phyloP scores from a whole-genome alignment of 2,329 filamentous ascomycete genomes.

The Ophidiomyces ophidiicola region DNA sequence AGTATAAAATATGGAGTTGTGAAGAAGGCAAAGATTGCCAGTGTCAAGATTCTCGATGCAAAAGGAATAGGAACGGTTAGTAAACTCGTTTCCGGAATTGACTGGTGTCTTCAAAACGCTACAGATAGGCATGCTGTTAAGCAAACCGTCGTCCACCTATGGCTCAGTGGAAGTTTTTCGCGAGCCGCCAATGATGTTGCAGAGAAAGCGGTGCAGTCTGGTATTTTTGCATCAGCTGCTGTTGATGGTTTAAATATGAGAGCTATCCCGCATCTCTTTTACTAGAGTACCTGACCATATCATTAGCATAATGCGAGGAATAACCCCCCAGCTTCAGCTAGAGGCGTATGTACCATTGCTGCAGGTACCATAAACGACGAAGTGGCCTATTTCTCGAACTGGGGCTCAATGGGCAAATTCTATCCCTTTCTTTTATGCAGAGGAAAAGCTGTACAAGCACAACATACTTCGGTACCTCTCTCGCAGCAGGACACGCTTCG shows the following conservation, averaged over 20 bases:
- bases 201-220: slow-evolving; percentile 25
- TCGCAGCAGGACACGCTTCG: slow-evolving; percentile 35
- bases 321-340: slow-evolving; percentile 30
- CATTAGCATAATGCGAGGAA: slow-evolving; percentile 22
- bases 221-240: slow-evolving; percentile 31
- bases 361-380: slow-evolving; percentile 25
- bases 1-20: slow-evolving; percentile 27
- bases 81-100: slow-evolving; percentile 40
- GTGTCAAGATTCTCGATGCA: slow-evolving; percentile 40
- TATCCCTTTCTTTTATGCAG: background rate
- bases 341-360: slow-evolving; percentile 31
- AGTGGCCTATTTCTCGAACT: slow-evolving; percentile 33
- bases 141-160: slow-evolving; percentile 27
- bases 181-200: slow-evolving; percentile 30
- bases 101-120: slow-evolving; percentile 27
- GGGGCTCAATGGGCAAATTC: slow-evolving; percentile 25
- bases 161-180: slow-evolving; percentile 26
- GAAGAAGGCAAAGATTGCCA: slow-evolving; percentile 29
- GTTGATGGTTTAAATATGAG: slow-evolving; percentile 29
- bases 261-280: background rate
- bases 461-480: slow-evolving; percentile 28
- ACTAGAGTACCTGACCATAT: background rate
- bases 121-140: slow-evolving; percentile 19
- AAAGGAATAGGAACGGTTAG: slow-evolving; percentile 36
- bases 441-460: slow-evolving; percentile 22